Evolutionary conservation across 306 rosid genomes (phyloP), one percentile per base, ranked within the genome.

Genomic region (Begonia loranthoides): DNA sequence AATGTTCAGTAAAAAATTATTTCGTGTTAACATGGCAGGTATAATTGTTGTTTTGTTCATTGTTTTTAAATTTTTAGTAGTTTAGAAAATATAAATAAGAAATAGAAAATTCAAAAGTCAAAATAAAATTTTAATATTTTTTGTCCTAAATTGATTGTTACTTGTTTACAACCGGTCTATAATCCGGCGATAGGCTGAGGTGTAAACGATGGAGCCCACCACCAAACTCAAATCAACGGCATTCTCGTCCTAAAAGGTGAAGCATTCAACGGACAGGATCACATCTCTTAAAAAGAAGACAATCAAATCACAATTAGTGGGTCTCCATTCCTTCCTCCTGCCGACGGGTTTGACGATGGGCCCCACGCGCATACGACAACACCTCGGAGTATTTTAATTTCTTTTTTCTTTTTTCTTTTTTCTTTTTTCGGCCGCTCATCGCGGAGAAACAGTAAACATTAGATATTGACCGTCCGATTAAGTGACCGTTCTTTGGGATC

Each of bases 371-470:
- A 51, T 13, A 56, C 16, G 49, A 56, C 56, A 51, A 16, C 41
- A 15, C 64, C 64, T 60, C 64, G 60, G 52, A 57, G 33, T 9
- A 54, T n/a, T 11, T 15, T 46, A 36, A 19, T 47, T 16, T 46
- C 4, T 55, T 10, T 12, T 10, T 10, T 14, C 10, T 45, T 14
- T 55, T 10, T 12, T 10, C 8, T 14, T 13, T 45, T 14, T 19
- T 33, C 33, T 17, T 49, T 17, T 57, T 45, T 54, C 52, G 70
- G 76, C 82, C 93, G 84, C 65, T 59, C 66, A 82, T 82, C 62
- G 70, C 75, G 84, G 87, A 64, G 52, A 36, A 62, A 66, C 34
- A 57, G 66, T 7, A n/a, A 13, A 45, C 10, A 16, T 50, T 14
- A 11, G 34, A 51, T 61, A 7, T 50, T 5, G 19, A 49, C 79